phyloP scores from a whole-genome alignment of 208 protist species.

The Kentomonas sorsogonicus region DNA sequence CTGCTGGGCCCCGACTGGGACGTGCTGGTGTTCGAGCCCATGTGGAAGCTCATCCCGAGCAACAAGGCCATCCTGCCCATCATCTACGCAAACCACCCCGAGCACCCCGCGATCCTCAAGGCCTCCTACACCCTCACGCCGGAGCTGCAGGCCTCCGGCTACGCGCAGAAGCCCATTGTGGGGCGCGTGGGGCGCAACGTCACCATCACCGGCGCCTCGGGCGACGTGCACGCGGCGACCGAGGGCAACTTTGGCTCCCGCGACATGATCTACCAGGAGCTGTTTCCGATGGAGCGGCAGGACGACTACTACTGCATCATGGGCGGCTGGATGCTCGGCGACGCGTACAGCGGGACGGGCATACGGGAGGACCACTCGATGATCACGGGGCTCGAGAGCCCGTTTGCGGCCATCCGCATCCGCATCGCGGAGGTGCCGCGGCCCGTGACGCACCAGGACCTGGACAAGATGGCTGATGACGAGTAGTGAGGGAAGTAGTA shows the following conservation, averaged over 20 bases:
- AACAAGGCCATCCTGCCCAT: conserved; percentile 90
- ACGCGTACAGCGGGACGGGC: conserved; percentile 69
- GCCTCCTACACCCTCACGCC: conserved; percentile 66
- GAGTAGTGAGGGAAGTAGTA: conserved; percentile 24
- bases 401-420: conserved; percentile 73
- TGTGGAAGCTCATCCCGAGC: conserved; percentile 90
- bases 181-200: conserved; percentile 84
- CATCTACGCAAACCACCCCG: conserved; percentile 76
- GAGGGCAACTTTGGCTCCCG: conserved; percentile 76
- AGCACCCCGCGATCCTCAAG: conserved; percentile 65
- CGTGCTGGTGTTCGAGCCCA: conserved; percentile 81
- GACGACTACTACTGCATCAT: conserved; percentile 86
- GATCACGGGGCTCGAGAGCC: conserved; percentile 79
- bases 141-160: conserved; percentile 49
- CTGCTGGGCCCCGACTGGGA: conserved; percentile 67
- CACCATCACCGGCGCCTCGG: conserved; percentile 53
- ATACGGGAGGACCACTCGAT: conserved; percentile 81
- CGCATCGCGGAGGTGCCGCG: conserved; percentile 16
- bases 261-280: conserved; percentile 84
- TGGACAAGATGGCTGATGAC: conserved; percentile 46
- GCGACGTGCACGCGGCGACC: conserved; percentile 52
- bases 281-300: conserved; percentile 56
- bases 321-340: conserved; percentile 86
- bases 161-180: conserved; percentile 85
- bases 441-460: conserved; percentile 48